Conservation (phyloP, 805 yeast species). For the Lachancea lanzarotensis region DNA sequence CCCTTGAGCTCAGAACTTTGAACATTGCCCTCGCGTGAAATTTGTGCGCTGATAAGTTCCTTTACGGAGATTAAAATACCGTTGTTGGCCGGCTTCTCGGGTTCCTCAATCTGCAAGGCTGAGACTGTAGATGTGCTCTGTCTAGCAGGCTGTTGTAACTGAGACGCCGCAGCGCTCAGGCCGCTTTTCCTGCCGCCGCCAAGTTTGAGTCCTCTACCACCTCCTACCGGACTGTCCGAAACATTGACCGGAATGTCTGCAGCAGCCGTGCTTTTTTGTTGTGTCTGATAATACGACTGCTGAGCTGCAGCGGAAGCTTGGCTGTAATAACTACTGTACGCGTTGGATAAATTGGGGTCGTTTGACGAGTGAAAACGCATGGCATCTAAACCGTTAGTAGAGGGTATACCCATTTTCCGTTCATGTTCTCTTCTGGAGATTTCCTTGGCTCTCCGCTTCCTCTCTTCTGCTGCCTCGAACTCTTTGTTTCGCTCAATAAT, state of each 20-base stretch:
- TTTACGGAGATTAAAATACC: slow-evolving; percentile 74
- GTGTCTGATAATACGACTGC: slow-evolving; percentile 26
- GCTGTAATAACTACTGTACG: slow-evolving; percentile 33
- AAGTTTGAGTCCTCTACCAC: slow-evolving; percentile 27
- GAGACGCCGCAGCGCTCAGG: slow-evolving; percentile 7
- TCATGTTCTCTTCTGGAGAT: slow-evolving; percentile 67
- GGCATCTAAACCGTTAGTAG: slow-evolving; percentile 25
- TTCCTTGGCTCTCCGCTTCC: slow-evolving; percentile 91
- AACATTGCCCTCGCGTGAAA: slow-evolving; percentile 78
- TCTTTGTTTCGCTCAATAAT: slow-evolving; percentile 96
- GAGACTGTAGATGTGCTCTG: slow-evolving; percentile 15
- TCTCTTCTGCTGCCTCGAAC: slow-evolving; percentile 92
- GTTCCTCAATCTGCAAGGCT: slow-evolving; percentile 16
- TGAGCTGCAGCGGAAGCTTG: slow-evolving; percentile 36
- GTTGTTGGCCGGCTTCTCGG: slow-evolving; percentile 43
- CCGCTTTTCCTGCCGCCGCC: slow-evolving; percentile 15
- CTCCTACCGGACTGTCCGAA: slow-evolving; percentile 9
- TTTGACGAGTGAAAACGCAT: slow-evolving; percentile 24
- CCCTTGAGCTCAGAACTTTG: slow-evolving; percentile 76
- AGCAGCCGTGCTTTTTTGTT: background rate
- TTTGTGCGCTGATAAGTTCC: slow-evolving; percentile 71
- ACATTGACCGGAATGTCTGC: slow-evolving; percentile 9
- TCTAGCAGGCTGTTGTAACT: slow-evolving; percentile 12
- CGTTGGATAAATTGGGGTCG: slow-evolving; percentile 33
- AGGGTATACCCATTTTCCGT: slow-evolving; percentile 29